Evolutionary conservation across 2,329 filamentous ascomycete species (phyloP).

Genomic region (Penicillium sp.): DNA sequence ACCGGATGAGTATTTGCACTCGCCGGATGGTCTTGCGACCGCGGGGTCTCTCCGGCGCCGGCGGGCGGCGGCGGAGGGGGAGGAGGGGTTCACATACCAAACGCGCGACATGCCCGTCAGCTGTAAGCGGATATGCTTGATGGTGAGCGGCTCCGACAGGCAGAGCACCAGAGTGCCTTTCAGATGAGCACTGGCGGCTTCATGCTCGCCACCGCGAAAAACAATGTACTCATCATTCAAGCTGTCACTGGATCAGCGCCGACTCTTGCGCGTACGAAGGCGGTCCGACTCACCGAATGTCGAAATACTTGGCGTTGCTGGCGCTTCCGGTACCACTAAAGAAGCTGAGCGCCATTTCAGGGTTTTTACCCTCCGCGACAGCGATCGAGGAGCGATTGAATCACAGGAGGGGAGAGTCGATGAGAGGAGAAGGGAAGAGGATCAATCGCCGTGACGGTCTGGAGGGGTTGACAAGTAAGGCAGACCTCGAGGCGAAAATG

Average conservation of each 20-base stretch:
- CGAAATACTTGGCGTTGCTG: conserved; percentile 54
- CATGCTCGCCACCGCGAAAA: conserved; percentile 73
- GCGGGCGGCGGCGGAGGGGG: background rate
- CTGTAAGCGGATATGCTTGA: conserved; percentile 74
- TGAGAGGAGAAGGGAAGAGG: background rate
- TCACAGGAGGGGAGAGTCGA: conserved; percentile 1
- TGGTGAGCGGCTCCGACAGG: conserved; percentile 67
- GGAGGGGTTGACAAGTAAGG: background rate
- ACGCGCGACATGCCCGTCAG: conserved; percentile 71
- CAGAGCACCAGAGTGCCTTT: conserved; percentile 76
- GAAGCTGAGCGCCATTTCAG: conserved; percentile 51
- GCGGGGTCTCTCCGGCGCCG: background rate
- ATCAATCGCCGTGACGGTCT: background rate
- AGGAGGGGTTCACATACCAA: conserved; percentile 57
- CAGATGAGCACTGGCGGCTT: conserved; percentile 74
- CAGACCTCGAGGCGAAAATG: background rate
- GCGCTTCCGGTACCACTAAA: conserved; percentile 47
- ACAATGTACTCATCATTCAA: conserved; percentile 79
- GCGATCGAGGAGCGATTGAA: conserved; percentile 25
- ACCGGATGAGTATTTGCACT: background rate
- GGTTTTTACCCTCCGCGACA: conserved; percentile 27
- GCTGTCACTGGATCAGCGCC: conserved; percentile 49
- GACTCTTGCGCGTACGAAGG: conserved; percentile 2
- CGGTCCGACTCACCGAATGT: conserved; percentile 48
- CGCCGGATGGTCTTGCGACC: background rate